These are phyloP conservation scores for Phytophthora nicotianae DNA, from an alignment of 352 stramenopile genomes.

Conservation along the genomic window DNA sequence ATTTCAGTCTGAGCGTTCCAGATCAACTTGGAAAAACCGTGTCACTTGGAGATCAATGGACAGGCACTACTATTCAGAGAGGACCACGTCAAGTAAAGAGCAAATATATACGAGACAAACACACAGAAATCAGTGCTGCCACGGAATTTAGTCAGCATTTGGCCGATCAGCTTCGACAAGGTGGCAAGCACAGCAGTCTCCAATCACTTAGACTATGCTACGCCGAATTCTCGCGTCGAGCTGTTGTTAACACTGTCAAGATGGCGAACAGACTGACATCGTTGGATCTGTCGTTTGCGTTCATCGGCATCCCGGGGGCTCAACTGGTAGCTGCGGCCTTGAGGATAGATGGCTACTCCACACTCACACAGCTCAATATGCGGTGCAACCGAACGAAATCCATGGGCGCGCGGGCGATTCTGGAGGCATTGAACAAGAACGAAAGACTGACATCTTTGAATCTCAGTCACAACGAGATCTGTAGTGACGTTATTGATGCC, in stretches of 20 bases:
- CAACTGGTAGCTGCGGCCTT: slow-evolving; percentile 44
- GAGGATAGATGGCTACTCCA: slow-evolving; percentile 35
- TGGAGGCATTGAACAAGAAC: slow-evolving; percentile 29
- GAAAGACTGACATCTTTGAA: slow-evolving; percentile 36
- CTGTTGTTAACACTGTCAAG: slow-evolving; percentile 42
- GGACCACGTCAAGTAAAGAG: background rate
- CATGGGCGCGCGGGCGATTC: slow-evolving; percentile 33
- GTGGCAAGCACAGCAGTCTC: slow-evolving; percentile 11
- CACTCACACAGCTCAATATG: slow-evolving; percentile 42
- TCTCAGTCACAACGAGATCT: slow-evolving; percentile 46
- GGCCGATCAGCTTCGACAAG: slow-evolving; percentile 19
- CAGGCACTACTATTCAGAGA: background rate
- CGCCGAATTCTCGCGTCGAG: slow-evolving; percentile 20
- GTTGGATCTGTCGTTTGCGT: slow-evolving; percentile 51
- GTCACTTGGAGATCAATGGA: slow-evolving; percentile 8
- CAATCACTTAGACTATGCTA: slow-evolving; percentile 22
- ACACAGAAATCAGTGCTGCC: slow-evolving; percentile 5
- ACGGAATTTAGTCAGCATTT: slow-evolving; percentile 27
- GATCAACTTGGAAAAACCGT: slow-evolving; percentile 2
- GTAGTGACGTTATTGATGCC: slow-evolving; percentile 21
- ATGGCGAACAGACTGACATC: slow-evolving; percentile 24
- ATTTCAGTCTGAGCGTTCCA: slow-evolving; percentile 24
- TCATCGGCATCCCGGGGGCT: slow-evolving; percentile 37
- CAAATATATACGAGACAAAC: slow-evolving; percentile 2
- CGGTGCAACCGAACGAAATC: slow-evolving; percentile 38